Percentiles rank a stretch among this genome's conserved stretches.
These are phyloP conservation scores for Arxiozyma slooffiae DNA, from an alignment of 1,139 yeast species.

Conservation along the genomic window DNA sequence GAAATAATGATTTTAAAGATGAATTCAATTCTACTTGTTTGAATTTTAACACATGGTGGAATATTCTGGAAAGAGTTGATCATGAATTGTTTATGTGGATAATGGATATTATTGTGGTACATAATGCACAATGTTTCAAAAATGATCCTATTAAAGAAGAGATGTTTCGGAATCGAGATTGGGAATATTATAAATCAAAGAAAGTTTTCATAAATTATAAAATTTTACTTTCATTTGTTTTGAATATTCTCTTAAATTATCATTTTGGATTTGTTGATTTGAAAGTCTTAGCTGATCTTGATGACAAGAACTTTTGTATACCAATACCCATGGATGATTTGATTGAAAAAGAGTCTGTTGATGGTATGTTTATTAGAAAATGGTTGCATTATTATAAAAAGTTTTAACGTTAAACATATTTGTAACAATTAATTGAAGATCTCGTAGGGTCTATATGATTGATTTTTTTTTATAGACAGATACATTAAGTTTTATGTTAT, in stretches of 20 bases:
- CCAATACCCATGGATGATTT: slow-evolving; percentile 22
- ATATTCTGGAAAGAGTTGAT: slow-evolving; percentile 25
- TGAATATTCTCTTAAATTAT: slow-evolving; percentile 36
- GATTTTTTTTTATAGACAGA: too few species aligned
- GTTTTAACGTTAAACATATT: slow-evolving; percentile 12
- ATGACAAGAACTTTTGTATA: slow-evolving; percentile 19
- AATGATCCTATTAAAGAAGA: slow-evolving; percentile 16
- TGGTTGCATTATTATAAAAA: slow-evolving; percentile 29
- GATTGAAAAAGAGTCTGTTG: slow-evolving; percentile 15
- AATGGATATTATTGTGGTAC: slow-evolving; percentile 26
- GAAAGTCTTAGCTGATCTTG: slow-evolving; percentile 23
- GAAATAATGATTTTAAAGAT: slow-evolving; percentile 23
- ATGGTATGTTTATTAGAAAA: slow-evolving; percentile 24
- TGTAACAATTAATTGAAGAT: not conserved
- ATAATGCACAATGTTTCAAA: slow-evolving; percentile 22
- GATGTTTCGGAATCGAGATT: slow-evolving; percentile 14
- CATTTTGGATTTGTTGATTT: slow-evolving; percentile 43
- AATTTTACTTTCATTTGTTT: slow-evolving; percentile 31
- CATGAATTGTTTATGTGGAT: slow-evolving; percentile 30
- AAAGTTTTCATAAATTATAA: slow-evolving; percentile 32
- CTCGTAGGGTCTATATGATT: not conserved
- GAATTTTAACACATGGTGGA: slow-evolving; percentile 28
- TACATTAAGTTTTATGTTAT: not conserved
- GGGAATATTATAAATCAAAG: slow-evolving; percentile 26
- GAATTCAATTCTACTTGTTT: slow-evolving; percentile 25